phyloP scores from a whole-genome alignment of 2,329 filamentous ascomycete species.

The Colletotrichum sp. region DNA sequence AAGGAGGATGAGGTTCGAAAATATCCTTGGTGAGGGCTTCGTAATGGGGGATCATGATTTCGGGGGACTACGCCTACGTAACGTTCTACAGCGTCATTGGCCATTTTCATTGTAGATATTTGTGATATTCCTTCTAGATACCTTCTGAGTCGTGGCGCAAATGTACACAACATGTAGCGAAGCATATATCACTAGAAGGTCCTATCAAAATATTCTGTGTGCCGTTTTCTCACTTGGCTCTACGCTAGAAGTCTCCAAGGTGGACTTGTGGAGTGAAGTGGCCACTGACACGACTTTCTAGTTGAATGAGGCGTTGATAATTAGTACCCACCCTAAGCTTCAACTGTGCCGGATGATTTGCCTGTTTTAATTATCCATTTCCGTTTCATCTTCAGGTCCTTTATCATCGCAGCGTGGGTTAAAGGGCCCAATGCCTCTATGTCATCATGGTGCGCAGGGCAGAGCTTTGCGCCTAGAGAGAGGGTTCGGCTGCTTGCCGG shows the following conservation, averaged over 20 bases:
- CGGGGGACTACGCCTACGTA: accelerated
- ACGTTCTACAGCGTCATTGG: neutral
- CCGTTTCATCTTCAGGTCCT: neutral
- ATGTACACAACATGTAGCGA: neutral
- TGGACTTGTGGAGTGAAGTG: accelerated
- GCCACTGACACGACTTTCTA: neutral
- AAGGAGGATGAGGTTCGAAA: constrained; percentile 63
- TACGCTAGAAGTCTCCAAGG: neutral
- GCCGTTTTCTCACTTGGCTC: neutral
- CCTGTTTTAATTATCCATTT: neutral
- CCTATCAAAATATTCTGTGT: neutral
- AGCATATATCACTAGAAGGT: neutral
- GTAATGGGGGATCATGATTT: neutral
- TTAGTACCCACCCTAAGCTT: neutral
- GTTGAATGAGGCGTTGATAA: neutral
- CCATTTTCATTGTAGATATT: neutral
- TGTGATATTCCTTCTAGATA: neutral
- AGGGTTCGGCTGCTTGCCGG: neutral
- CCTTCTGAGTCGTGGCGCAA: neutral
- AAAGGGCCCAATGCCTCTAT: accelerated
- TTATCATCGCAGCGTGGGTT: accelerated
- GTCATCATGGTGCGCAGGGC: accelerated
- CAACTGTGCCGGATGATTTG: accelerated
- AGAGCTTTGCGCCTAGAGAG: neutral
- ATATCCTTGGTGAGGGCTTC: constrained; percentile 61